Percentiles rank a stretch among this genome's conserved stretches.
These are phyloP conservation scores for Glutinoglossum americanum DNA, from an alignment of 495 filamentous ascomycete genomes.

Conservation along the genomic window DNA sequence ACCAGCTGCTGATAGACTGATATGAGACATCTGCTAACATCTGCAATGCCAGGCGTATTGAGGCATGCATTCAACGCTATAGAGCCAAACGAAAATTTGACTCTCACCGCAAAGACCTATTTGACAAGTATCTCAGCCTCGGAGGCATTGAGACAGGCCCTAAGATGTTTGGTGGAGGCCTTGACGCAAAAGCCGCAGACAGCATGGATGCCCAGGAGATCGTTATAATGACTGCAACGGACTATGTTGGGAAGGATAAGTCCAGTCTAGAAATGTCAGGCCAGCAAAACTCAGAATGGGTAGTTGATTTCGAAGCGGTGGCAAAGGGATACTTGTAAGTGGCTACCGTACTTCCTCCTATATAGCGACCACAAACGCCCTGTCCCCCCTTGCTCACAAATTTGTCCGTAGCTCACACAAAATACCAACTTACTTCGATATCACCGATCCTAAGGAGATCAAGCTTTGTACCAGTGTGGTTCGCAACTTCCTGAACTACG, in stretches of 20 bases:
- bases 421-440: constrained; percentile 23
- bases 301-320: constrained; percentile 61
- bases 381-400: neutral
- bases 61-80: constrained; percentile 71
- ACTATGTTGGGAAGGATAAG: constrained; percentile 26
- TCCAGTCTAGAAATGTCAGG: constrained; percentile 20
- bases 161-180: constrained; percentile 44
- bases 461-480: constrained; percentile 36
- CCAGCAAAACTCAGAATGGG: constrained; percentile 26
- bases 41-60: constrained; percentile 38
- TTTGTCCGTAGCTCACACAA: constrained; percentile 18
- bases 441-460: constrained; percentile 25
- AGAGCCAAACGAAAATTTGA: constrained; percentile 52
- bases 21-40: neutral
- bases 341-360: neutral
- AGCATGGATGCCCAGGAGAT: constrained; percentile 35
- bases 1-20: neutral
- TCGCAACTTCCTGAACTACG: constrained; percentile 74
- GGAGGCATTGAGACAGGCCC: constrained; percentile 55
- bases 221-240: constrained; percentile 34
- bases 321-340: constrained; percentile 58
- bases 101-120: constrained; percentile 33
- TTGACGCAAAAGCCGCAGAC: constrained; percentile 31
- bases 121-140: constrained; percentile 58
- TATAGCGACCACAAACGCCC: constrained; percentile 3